Percentiles rank a stretch among this genome's conserved stretches.
Conservation (phyloP, 768 basidiomycete genomes). For the Agrocybe pediades region DNA sequence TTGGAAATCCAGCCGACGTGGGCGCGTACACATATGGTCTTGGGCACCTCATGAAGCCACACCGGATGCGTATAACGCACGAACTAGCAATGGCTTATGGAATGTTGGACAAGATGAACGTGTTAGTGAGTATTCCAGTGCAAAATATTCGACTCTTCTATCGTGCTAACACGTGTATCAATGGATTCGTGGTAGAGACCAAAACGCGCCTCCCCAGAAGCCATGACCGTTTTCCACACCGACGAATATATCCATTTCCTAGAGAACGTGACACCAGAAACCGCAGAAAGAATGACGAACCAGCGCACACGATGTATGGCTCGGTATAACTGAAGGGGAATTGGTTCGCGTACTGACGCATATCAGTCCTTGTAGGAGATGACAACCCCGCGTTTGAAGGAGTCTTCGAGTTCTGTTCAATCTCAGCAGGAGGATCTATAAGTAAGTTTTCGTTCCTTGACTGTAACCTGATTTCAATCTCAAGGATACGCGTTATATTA, state of each 20-base stretch:
- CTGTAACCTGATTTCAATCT: neutral
- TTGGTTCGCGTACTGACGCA: neutral
- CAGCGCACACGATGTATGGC: constrained; percentile 81
- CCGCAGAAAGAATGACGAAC: constrained; percentile 80
- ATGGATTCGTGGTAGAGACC: constrained; percentile 50
- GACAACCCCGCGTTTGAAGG: constrained; percentile 97
- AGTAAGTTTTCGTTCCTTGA: constrained; percentile 42
- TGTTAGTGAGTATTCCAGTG: constrained; percentile 61
- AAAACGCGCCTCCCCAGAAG: constrained; percentile 65
- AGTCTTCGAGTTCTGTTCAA: constrained; percentile 93
- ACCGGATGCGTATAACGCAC: constrained; percentile 92
- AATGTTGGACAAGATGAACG: constrained; percentile 91
- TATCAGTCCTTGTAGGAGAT: constrained; percentile 70
- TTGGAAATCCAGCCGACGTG: constrained; percentile 56
- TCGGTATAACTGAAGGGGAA: neutral
- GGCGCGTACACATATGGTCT: constrained; percentile 79
- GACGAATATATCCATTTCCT: constrained; percentile 98
- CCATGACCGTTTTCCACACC: constrained; percentile 93
- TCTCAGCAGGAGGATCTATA: constrained; percentile 93
- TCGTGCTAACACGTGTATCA: neutral
- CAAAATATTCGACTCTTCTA: neutral
- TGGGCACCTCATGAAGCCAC: constrained; percentile 95
- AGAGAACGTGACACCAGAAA: constrained; percentile 87
- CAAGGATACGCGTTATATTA: constrained; percentile 61
- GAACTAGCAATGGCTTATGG: constrained; percentile 91